These are phyloP conservation scores for Leavenworthia alabamica DNA, from an alignment of 345 rosid species.

Conservation along the genomic window DNA sequence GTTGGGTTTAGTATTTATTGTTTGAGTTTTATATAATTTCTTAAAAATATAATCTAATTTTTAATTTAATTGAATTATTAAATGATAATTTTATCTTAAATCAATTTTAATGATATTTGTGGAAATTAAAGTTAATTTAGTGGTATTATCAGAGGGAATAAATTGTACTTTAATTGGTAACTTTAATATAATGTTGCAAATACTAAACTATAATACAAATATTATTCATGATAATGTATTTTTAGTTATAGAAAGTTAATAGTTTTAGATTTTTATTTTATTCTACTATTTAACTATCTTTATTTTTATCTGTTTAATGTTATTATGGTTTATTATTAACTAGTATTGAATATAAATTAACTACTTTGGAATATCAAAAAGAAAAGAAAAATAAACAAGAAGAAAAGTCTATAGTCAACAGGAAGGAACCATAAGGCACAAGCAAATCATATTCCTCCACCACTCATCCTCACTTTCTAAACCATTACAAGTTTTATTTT, in stretches of 20 bases:
- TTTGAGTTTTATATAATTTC: too few species aligned
- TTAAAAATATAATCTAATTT: too few species aligned
- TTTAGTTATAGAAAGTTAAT: not conserved
- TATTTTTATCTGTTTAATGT: not conserved
- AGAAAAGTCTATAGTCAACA: conserved; percentile 32
- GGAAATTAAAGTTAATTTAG: too few species aligned
- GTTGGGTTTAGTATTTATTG: too few species aligned
- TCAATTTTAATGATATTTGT: too few species aligned
- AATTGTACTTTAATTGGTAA: not conserved
- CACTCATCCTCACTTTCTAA: conserved; percentile 24
- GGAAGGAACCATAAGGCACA: conserved; percentile 31
- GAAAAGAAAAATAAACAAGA: conserved; percentile 1
- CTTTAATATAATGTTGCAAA: not conserved
- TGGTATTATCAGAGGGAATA: too few species aligned
- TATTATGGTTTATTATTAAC: not conserved
- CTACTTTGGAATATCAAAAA: conserved; percentile 12
- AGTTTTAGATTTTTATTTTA: not conserved
- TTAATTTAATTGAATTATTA: too few species aligned
- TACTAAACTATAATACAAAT: not conserved
- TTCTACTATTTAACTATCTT: not conserved
- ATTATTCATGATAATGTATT: not conserved
- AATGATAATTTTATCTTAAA: too few species aligned
- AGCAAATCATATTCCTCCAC: conserved; percentile 34
- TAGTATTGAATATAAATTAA: not conserved
- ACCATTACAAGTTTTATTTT: conserved; percentile 20